Percentiles rank a stretch among this genome's conserved stretches.
These are phyloP conservation scores for Cnidoscolus chayamansa DNA, from an alignment of 441 rosid species.

Conservation along the genomic window DNA sequence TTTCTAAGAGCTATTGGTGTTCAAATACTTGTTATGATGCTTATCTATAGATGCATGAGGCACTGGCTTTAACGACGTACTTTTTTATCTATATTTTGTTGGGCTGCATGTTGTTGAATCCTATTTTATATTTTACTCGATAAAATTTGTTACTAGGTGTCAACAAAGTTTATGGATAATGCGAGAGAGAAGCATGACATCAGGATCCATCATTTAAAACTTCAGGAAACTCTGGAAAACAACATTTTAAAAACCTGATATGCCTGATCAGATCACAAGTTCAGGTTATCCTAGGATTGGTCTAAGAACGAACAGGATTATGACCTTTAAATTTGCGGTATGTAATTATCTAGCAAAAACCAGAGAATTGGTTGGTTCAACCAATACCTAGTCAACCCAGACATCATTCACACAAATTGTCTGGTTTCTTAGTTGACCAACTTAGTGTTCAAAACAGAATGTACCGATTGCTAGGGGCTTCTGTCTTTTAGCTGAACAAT, in stretches of 20 bases:
- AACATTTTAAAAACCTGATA: not conserved
- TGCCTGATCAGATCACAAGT: not conserved
- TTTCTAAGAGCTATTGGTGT: constrained; percentile 1
- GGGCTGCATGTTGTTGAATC: not conserved
- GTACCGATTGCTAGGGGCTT: not conserved
- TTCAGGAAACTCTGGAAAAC: not conserved
- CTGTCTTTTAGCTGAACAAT: not conserved
- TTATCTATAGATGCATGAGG: not conserved
- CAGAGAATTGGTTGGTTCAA: not conserved
- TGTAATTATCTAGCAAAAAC: not conserved
- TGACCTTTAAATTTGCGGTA: not conserved
- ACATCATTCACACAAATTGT: not conserved
- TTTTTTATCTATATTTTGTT: not conserved
- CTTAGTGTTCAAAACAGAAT: not conserved
- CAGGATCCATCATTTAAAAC: not conserved
- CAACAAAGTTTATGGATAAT: not conserved
- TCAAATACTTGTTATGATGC: not conserved
- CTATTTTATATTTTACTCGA: not conserved
- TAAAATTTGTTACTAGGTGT: not conserved
- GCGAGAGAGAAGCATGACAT: not conserved
- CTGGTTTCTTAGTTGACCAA: not conserved
- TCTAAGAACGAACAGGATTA: not conserved
- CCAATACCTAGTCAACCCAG: not conserved
- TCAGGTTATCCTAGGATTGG: not conserved
- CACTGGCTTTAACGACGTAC: not conserved